Conservation (phyloP, 495 filamentous ascomycete species). For the Neurospora tetrasperma region DNA sequence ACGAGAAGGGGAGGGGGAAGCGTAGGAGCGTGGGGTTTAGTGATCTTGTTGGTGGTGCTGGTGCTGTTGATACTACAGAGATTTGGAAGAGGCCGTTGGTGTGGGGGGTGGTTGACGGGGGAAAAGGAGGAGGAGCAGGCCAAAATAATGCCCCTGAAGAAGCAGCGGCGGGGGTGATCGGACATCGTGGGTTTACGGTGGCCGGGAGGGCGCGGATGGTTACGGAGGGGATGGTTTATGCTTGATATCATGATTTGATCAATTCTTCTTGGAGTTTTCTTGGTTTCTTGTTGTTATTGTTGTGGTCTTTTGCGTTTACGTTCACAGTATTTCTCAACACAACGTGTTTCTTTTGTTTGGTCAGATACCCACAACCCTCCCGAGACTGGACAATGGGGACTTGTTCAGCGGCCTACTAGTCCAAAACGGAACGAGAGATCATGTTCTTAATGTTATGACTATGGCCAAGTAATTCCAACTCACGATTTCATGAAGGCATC, state of each 20-base stretch:
- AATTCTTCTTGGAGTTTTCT: not conserved
- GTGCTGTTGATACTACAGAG: not conserved
- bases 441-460: not conserved
- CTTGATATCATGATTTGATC: slow-evolving; percentile 11
- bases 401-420: not conserved
- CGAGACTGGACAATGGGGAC: not conserved
- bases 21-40: not conserved
- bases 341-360: not conserved
- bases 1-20: slow-evolving; percentile 5
- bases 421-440: not conserved
- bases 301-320: not conserved
- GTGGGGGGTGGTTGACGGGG: slow-evolving; percentile 35
- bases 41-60: not conserved
- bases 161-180: slow-evolving; percentile 13
- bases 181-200: slow-evolving; percentile 29
- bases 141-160: not conserved
- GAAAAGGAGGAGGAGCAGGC: slow-evolving; percentile 11
- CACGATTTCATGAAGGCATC: not conserved
- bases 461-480: not conserved
- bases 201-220: slow-evolving; percentile 16
- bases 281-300: not conserved
- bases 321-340: not conserved
- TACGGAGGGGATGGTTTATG: slow-evolving; percentile 29
- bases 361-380: not conserved
- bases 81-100: slow-evolving; percentile 20